Evolutionary conservation across 148 eudicot species (phyloP), one percentile per base, ranked within the genome.

Genomic region (Diospyros kaki): DNA sequence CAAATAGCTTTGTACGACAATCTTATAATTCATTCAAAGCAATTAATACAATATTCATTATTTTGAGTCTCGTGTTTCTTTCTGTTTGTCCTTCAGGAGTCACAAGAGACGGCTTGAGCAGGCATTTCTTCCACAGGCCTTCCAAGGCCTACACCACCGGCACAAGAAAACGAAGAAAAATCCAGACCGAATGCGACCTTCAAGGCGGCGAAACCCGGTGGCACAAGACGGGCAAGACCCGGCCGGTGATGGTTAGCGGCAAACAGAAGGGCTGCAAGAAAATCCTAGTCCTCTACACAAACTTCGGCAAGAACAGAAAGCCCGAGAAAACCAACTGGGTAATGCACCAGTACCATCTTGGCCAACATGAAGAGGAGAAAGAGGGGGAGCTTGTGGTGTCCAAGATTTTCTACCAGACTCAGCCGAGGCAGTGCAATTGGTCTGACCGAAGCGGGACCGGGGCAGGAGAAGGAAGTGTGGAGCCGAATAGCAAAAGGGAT

Each of bases 131-230:
- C 89, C 99, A 95, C 73, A 86, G 99, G 68, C 99, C 99, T 39
- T 92, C 97, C 0, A 95, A 95, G 77, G 99, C 99, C 15, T 95
- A 95, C 88, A 95, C 99, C 38, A 95, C 99, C 3, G 99, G 98
- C 2, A 95, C 97, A 66, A 76, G 99, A 72, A 95, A 95, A 74
- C 75, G 99, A 41, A 79, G 99, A 46, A 95, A 95, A 82, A 95
- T 95, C 67, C 98, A 95, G 70, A 89, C 96, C 40, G 99, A 92
- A 84, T 90, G 93, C 17, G 99, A 95, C 74, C 74, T 93, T 46
- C 97, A 90, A 83, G 94, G 97, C 9, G 98, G 98, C 0, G 98
- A 94, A 73, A 94, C 97, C 3, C 82, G 99, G 77, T 95, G 99
- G 99, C 99, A 95, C 81, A 95, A 92, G 74, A 92, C 97, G 4